A percentile compares a stretch with the other conserved stretches of the same genome.
These are phyloP conservation scores for Ramaria sp. DNA, from an alignment of 768 basidiomycete genomes.

Conservation along the genomic window DNA sequence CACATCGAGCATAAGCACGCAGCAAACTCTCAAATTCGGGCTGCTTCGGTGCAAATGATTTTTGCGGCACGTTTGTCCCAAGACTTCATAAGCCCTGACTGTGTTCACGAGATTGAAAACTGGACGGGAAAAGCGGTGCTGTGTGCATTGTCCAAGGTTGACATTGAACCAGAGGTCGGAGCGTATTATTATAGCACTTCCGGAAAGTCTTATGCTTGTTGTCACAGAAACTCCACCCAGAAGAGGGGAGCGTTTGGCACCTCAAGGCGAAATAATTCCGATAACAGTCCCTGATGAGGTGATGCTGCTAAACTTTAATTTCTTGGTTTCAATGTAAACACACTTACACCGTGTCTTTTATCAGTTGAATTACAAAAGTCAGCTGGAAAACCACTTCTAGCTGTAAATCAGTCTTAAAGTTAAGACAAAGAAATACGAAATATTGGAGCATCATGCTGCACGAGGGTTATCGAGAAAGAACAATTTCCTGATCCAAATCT, in stretches of 20 bases:
- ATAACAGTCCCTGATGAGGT: neutral
- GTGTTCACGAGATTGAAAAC: slow-evolving; percentile 46
- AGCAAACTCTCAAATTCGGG: slow-evolving; percentile 37
- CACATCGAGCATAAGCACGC: slow-evolving; percentile 6
- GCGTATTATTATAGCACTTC: neutral
- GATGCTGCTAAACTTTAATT: no score
- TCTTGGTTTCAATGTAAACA: no score
- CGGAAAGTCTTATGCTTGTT: neutral
- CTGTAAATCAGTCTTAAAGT: no score
- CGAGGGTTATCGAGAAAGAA: no score
- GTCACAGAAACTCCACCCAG: neutral
- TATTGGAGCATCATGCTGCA: no score
- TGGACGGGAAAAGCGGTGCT: slow-evolving; percentile 31
- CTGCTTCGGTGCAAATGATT: slow-evolving; percentile 73
- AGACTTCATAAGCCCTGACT: slow-evolving; percentile 64
- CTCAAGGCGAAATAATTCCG: neutral
- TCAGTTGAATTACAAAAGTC: no score
- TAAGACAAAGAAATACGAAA: no score
- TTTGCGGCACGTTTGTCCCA: slow-evolving; percentile 66
- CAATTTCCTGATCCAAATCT: no score
- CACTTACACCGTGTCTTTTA: no score
- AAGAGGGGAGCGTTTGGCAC: neutral
- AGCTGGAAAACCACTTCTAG: no score
- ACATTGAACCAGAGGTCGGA: slow-evolving; percentile 6
- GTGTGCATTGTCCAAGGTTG: slow-evolving; percentile 13